Conservation (phyloP, 1,284 basidiomycete species). For the Sparassis latifolia region DNA sequence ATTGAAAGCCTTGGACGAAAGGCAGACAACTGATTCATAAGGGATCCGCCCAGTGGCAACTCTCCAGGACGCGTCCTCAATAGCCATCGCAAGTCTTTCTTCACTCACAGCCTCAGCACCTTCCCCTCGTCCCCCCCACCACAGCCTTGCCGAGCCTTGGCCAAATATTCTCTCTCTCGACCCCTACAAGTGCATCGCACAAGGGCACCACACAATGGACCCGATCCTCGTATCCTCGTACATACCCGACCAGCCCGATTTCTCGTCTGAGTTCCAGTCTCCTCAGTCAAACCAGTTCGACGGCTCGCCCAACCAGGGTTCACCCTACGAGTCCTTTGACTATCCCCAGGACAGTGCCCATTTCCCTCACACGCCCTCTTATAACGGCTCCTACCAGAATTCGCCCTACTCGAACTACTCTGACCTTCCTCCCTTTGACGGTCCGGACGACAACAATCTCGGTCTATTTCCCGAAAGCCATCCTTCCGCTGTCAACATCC, state of each 20-base stretch:
- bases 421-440: constrained; percentile 50
- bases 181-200: not conserved
- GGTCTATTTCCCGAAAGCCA: constrained; percentile 33
- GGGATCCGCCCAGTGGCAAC: too few relatives aligned
- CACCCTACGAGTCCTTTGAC: constrained; percentile 32
- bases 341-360: constrained; percentile 23
- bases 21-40: too few relatives aligned
- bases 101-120: not conserved
- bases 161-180: not conserved
- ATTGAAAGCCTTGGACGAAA: too few relatives aligned
- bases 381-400: constrained; percentile 52
- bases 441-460: constrained; percentile 30
- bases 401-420: constrained; percentile 63
- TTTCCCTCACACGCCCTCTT: constrained; percentile 44
- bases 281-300: constrained; percentile 17
- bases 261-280: constrained; percentile 11
- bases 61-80: too few relatives aligned
- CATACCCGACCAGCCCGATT: not conserved
- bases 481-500: constrained; percentile 26
- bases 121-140: not conserved
- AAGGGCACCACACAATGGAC: constrained; percentile 5
- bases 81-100: too few relatives aligned
- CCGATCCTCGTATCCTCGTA: constrained; percentile 5
- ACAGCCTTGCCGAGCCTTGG: not conserved
- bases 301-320: constrained; percentile 17